Evolutionary conservation across 129 eudicot species (phyloP).

Genomic region (Centella asiatica): DNA sequence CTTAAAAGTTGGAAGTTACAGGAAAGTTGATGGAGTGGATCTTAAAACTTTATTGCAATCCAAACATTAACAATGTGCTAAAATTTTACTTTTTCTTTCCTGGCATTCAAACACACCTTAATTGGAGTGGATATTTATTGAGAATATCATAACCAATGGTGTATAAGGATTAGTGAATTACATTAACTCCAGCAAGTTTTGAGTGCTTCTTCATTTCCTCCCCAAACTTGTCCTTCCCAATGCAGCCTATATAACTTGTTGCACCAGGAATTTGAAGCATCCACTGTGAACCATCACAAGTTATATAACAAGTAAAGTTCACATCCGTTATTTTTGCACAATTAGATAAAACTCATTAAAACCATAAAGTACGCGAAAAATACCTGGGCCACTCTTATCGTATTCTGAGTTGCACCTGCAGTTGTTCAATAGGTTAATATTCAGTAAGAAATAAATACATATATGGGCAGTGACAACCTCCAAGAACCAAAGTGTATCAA

Average conservation of each 20-base stretch:
- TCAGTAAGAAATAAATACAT: not conserved
- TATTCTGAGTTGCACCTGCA: conserved; percentile 95
- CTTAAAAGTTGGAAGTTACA: too few species aligned
- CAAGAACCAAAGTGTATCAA: too few species aligned
- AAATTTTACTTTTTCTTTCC: too few species aligned
- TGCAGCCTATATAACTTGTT: conserved; percentile 80
- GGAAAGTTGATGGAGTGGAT: too few species aligned
- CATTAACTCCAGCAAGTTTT: conserved; percentile 64
- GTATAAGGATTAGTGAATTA: conserved; percentile 23
- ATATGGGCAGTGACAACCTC: too few species aligned
- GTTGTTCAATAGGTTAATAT: not conserved
- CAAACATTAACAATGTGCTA: too few species aligned
- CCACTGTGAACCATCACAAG: conserved; percentile 46
- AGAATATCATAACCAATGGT: conserved; percentile 6
- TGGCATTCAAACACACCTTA: too few species aligned
- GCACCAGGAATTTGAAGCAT: conserved; percentile 93
- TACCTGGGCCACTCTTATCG: conserved; percentile 96
- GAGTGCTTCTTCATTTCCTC: conserved; percentile 83
- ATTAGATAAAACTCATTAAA: not conserved
- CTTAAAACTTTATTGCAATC: too few species aligned
- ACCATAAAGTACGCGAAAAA: not conserved
- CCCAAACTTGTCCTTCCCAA: conserved; percentile 95
- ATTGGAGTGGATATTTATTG: not conserved
- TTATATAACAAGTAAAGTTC: too few species aligned
- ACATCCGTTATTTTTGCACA: not conserved